Evolutionary conservation across 352 stramenopile species (phyloP).

Genomic region (Pythium phragmitis): DNA sequence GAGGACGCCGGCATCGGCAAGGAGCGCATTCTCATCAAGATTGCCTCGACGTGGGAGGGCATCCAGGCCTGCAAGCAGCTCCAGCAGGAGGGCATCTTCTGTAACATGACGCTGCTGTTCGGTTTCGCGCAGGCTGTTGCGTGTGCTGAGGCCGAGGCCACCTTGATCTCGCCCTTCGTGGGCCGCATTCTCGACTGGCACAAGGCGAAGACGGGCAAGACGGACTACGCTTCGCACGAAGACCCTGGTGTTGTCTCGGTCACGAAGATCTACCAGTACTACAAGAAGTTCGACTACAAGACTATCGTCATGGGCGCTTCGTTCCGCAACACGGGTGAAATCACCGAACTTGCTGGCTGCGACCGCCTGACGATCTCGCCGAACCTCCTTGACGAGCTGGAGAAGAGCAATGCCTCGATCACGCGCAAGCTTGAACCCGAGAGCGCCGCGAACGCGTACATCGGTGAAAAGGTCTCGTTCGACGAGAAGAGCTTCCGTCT

Average conservation of each 20-base stretch:
- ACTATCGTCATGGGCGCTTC: slow-evolving; percentile 96
- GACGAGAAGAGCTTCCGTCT: slow-evolving; percentile 96
- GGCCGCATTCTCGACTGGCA: slow-evolving; percentile 98
- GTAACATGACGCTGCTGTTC: slow-evolving; percentile 99
- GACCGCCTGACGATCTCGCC: slow-evolving; percentile 98
- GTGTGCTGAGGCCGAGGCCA: slow-evolving; percentile 93
- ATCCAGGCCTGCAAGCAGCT: slow-evolving; percentile 96
- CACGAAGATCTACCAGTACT: slow-evolving; percentile 98
- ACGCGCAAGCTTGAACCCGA: slow-evolving; percentile 86
- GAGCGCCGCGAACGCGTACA: slow-evolving; percentile 65
- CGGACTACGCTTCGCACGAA: slow-evolving; percentile 91
- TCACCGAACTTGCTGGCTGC: slow-evolving; percentile 95
- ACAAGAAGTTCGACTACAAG: slow-evolving; percentile 97
- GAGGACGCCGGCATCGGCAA: slow-evolving; percentile 93
- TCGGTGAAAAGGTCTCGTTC: slow-evolving; percentile 77
- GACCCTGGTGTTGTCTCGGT: slow-evolving; percentile 97
- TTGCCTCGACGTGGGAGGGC: slow-evolving; percentile 97
- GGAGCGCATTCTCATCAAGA: slow-evolving; percentile 98
- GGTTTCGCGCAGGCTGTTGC: slow-evolving; percentile 96
- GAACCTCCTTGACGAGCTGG: slow-evolving; percentile 92
- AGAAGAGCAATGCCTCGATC: slow-evolving; percentile 67
- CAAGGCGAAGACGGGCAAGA: slow-evolving; percentile 92
- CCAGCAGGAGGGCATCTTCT: slow-evolving; percentile 97
- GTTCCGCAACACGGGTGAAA: slow-evolving; percentile 97
- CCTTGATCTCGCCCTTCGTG: slow-evolving; percentile 96